Evolutionary conservation across 768 basidiomycete genomes (phyloP), one percentile per base, ranked within the genome.

Genomic region (Heimioporus sp.): DNA sequence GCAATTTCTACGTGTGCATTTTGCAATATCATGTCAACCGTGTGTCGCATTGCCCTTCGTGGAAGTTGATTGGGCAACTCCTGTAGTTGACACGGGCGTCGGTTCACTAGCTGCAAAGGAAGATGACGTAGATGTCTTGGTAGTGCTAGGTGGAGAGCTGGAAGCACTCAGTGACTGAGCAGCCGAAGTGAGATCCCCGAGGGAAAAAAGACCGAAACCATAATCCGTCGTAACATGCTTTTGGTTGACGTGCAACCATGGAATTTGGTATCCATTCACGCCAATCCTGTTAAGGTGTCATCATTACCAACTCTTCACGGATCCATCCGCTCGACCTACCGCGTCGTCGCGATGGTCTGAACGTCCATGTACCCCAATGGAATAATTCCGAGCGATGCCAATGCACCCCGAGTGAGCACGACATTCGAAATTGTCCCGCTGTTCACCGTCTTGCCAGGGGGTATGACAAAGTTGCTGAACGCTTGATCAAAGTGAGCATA

Each of bases 171-270:
- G 32, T 1, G 60, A 60, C 46, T 57, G 56, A 30, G 48, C 58
- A 12, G 49, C 56, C 40, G 42, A 58, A 19, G 52, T 43, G 4
- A 67, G 36, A 52, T 68, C 66, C 15, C 10, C 50, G 2, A 58
- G 41, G 20, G 59, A 65, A 19, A 62, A 19, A 10, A 38, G 15
- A 30, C 52, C 56, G 21, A 56, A 17, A 21, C 59, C 47, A 55
- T 86, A 87, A 10, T 62, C 54, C 30, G 83, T 81, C 13, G 81
- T 76, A 8, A 86, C 83, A 41, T 63, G 58, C 37, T 65, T 67
- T 64, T 86, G 83, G 32, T 71, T 65, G 45, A 87, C 71, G 46
- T 85, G 76, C 54, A 87, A 65, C 84, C 83, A 87, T 11, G 86
- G 86, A 39, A 87, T 64, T 52, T 73, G 70, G 58, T 88, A 88